Evolutionary conservation across 2,329 filamentous ascomycete genomes (phyloP).

Genomic region (Colletotrichum musae): DNA sequence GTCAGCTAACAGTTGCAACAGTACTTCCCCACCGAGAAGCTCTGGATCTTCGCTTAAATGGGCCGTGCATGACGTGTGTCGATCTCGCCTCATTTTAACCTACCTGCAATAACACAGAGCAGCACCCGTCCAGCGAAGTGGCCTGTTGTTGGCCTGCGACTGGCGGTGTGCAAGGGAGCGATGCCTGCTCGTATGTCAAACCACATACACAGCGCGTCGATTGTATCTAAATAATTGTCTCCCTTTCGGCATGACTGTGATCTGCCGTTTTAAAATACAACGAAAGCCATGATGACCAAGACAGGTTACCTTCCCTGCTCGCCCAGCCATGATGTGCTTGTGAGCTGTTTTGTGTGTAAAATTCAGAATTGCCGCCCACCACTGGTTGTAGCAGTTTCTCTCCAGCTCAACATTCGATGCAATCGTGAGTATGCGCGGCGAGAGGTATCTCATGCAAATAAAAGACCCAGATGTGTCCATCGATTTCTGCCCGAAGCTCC

Average conservation of each 20-base stretch:
- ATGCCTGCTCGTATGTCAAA: slow-evolving; percentile 8
- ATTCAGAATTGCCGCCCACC: slow-evolving; percentile 18
- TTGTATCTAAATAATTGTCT: slow-evolving; percentile 34
- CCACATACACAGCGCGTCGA: slow-evolving; percentile 20
- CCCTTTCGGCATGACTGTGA: slow-evolving; percentile 33
- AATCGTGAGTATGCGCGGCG: background rate
- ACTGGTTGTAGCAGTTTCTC: slow-evolving; percentile 19
- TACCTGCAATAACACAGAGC: slow-evolving; percentile 14
- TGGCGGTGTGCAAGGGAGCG: slow-evolving; percentile 32
- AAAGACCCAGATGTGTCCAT: slow-evolving; percentile 18
- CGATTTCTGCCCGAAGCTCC: slow-evolving; percentile 5
- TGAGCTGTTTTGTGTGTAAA: slow-evolving; percentile 2
- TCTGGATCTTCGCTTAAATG: slow-evolving; percentile 70
- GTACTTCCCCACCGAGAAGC: slow-evolving; percentile 70
- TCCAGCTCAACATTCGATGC: slow-evolving; percentile 2
- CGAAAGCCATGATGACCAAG: slow-evolving; percentile 33
- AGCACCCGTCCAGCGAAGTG: slow-evolving; percentile 2
- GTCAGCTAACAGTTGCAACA: slow-evolving; percentile 44
- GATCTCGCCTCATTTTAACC: slow-evolving; percentile 12
- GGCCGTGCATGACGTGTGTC: slow-evolving; percentile 12
- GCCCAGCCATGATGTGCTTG: slow-evolving; percentile 1
- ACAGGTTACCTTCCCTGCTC: slow-evolving; percentile 12
- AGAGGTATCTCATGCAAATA: slow-evolving; percentile 31
- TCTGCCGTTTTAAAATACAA: slow-evolving; percentile 41
- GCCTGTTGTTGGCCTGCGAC: background rate